phyloP scores from a whole-genome alignment of 2,329 filamentous ascomycete genomes.

The Alternaria brassicicola region DNA sequence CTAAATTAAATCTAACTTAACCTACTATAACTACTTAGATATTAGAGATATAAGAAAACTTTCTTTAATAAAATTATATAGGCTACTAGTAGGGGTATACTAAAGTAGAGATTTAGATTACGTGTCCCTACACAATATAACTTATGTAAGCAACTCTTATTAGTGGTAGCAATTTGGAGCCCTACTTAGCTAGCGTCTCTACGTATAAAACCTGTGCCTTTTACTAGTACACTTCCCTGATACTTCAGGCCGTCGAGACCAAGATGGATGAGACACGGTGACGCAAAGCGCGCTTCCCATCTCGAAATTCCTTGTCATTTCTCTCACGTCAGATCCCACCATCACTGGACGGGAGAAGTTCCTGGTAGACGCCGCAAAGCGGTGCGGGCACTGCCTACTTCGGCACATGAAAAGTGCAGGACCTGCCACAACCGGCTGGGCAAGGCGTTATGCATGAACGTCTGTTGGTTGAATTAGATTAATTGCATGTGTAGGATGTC shows the following conservation, averaged over 20 bases:
- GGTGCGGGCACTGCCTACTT: conserved; percentile 12
- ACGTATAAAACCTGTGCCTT: too few relatives aligned
- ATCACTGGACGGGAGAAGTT: background rate
- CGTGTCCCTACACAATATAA: too few relatives aligned
- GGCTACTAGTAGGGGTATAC: too few relatives aligned
- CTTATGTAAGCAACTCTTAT: too few relatives aligned
- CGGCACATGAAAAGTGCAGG: conserved; percentile 8
- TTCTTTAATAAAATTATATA: too few relatives aligned
- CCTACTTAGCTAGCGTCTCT: too few relatives aligned
- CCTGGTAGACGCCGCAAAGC: conserved; percentile 2
- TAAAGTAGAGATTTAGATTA: too few relatives aligned
- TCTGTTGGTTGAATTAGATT: conserved; percentile 20
- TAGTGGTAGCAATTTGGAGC: too few relatives aligned
- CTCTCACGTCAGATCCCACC: background rate
- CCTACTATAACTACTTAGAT: too few relatives aligned
- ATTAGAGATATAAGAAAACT: too few relatives aligned
- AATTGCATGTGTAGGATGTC: conserved; percentile 8
- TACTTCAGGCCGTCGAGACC: background rate
- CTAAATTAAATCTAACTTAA: too few relatives aligned
- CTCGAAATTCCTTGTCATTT: background rate
- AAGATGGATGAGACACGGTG: background rate
- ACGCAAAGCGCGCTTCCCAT: background rate
- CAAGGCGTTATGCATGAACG: conserved; percentile 4
- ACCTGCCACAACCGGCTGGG: conserved; percentile 10
- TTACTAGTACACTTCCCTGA: background rate